Evolutionary conservation across 2,329 filamentous ascomycete genomes (phyloP).

Genomic region (Parastagonospora nodorum): DNA sequence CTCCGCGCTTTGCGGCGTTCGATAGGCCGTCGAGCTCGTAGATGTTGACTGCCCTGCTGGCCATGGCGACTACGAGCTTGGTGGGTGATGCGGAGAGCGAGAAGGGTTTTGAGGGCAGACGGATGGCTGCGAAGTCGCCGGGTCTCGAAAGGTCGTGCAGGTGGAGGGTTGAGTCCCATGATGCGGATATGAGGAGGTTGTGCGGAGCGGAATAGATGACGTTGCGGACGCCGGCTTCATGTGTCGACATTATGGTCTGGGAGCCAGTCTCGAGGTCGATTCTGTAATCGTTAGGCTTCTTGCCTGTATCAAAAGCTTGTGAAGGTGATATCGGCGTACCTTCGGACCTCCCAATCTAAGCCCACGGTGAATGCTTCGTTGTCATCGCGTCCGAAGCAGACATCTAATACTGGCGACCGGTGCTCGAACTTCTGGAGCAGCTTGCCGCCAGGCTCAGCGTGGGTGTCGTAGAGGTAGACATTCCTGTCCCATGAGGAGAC

Average conservation of each 20-base stretch:
- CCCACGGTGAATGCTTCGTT: constrained; percentile 85
- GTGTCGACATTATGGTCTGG: constrained; percentile 76
- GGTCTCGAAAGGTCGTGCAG: constrained; percentile 70
- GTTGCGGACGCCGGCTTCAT: constrained; percentile 78
- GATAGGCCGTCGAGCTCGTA: constrained; percentile 80
- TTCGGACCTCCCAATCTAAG: constrained; percentile 83
- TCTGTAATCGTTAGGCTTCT: constrained; percentile 40
- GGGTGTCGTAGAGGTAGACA: constrained; percentile 85
- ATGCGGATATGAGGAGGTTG: constrained; percentile 81
- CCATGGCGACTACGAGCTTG: constrained; percentile 95
- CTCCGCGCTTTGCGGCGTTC: constrained; percentile 32
- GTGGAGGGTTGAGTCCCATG: constrained; percentile 92
- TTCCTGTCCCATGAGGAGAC: constrained; percentile 94
- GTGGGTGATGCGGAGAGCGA: constrained; percentile 78
- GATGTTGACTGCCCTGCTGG: constrained; percentile 88
- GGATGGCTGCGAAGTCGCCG: constrained; percentile 65
- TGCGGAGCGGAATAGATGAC: constrained; percentile 81
- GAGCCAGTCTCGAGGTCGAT: constrained; percentile 75
- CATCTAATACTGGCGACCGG: constrained; percentile 83
- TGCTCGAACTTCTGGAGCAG: constrained; percentile 78
- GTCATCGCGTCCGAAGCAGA: constrained; percentile 85
- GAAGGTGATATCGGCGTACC: constrained; percentile 52
- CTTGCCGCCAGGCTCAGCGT: constrained; percentile 62
- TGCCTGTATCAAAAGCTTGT: not conserved
- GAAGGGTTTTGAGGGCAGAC: constrained; percentile 85